Percentiles rank a stretch among this genome's conserved stretches.
Evolutionary conservation across 345 rosid genomes (phyloP).

Genomic region (Geranium brycei): DNA sequence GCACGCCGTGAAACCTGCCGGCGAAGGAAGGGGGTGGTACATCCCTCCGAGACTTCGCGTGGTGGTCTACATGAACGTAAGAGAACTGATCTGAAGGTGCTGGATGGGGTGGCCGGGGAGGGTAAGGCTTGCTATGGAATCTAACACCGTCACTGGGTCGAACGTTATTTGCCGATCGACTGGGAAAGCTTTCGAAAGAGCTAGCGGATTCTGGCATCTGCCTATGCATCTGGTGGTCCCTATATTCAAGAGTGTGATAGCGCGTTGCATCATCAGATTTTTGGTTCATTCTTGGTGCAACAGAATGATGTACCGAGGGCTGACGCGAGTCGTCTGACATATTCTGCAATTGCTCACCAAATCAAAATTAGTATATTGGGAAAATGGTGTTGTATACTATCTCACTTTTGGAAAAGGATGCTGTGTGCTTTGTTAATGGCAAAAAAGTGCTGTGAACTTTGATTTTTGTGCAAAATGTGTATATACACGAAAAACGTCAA

Average conservation of each 20-base stretch:
- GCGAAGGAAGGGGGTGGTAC: conserved; percentile 36
- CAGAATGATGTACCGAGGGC: conserved; percentile 25
- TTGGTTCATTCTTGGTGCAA: conserved; percentile 29
- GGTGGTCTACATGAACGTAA: conserved; percentile 41
- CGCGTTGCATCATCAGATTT: conserved; percentile 25
- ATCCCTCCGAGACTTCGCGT: conserved; percentile 43
- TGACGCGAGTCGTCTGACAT: conserved; percentile 36
- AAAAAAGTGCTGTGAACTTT: too few relatives aligned
- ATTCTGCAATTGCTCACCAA: conserved; percentile 16
- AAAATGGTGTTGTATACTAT: too few relatives aligned
- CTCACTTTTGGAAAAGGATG: too few relatives aligned
- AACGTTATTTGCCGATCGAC: conserved; percentile 20
- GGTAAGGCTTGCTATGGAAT: conserved; percentile 44
- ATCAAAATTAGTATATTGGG: too few relatives aligned
- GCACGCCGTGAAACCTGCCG: conserved; percentile 35
- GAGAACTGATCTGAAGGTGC: conserved; percentile 61
- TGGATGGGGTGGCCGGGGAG: conserved; percentile 50
- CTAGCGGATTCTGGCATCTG: conserved; percentile 34
- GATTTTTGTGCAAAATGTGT: too few relatives aligned
- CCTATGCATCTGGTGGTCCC: conserved; percentile 30
- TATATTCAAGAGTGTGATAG: conserved; percentile 35
- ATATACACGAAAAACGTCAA: too few relatives aligned
- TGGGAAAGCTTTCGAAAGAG: conserved; percentile 22
- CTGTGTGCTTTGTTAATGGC: too few relatives aligned
- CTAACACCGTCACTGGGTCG: conserved; percentile 32